Percentiles rank a stretch among this genome's conserved stretches.
phyloP scores from a whole-genome alignment of 108 stramenopile species.

The Aurantiochytrium sp. region DNA sequence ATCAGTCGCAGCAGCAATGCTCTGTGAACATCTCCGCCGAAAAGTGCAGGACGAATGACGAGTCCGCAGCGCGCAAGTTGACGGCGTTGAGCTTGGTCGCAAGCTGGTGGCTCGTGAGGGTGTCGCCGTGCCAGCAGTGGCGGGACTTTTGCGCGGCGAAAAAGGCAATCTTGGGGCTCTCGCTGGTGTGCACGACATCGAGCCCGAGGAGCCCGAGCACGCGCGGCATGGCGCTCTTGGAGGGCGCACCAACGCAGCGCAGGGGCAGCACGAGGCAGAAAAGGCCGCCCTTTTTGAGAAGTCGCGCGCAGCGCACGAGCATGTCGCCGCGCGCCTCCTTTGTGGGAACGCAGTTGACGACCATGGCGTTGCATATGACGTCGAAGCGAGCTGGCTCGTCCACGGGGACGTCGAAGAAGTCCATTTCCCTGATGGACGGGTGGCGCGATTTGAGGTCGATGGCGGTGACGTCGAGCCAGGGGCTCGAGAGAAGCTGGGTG shows the following conservation, averaged over 20 bases:
- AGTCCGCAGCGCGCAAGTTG: background rate
- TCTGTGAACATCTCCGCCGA: background rate
- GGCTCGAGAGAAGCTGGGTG: constrained; percentile 65
- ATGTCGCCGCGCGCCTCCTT: constrained; percentile 71
- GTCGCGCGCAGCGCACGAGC: constrained; percentile 46
- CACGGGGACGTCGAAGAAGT: constrained; percentile 67
- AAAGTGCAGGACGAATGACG: background rate
- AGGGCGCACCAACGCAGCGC: background rate
- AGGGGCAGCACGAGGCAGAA: background rate
- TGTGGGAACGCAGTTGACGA: constrained; percentile 82
- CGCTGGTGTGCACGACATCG: background rate
- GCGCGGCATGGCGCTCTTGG: background rate
- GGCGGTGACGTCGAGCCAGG: constrained; percentile 65
- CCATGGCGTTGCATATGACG: constrained; percentile 83
- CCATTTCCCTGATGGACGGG: constrained; percentile 69
- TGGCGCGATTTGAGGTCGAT: constrained; percentile 78
- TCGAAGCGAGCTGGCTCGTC: constrained; percentile 35
- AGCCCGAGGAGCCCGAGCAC: background rate
- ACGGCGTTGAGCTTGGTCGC: background rate
- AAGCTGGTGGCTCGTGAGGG: background rate
- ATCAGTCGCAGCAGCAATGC: background rate
- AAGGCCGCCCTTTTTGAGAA: background rate
- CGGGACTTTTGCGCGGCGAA: background rate
- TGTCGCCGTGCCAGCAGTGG: background rate
- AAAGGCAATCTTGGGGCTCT: constrained; percentile 19